Evolutionary conservation across 2,329 filamentous ascomycete species (phyloP), one percentile per base, ranked within the genome.

Genomic region (Aspergillus sergii): DNA sequence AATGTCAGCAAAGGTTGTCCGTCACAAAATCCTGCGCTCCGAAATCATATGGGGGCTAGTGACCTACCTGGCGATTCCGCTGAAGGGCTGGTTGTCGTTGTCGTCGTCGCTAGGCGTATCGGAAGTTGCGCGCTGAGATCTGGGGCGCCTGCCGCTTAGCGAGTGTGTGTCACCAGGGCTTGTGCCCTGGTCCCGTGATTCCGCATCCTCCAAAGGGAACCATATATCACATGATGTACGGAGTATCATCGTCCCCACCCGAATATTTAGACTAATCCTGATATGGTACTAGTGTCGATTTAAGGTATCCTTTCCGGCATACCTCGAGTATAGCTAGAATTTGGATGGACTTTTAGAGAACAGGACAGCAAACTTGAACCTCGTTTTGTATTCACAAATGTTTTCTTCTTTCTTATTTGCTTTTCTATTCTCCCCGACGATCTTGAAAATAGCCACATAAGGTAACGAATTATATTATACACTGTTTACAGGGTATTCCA

Each of bases 71-170:
- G 75, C 77, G 73, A 77, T 80, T 80, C 78, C 73, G 72, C 77
- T 76, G 75, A 80, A 79, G 79, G 78, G 78, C 73, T 77, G 76
- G 76, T 79, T 78, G 76, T 78, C 75, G 76, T 74, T 74, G 75
- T 79, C 75, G 77, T 80, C 77, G 78, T 80, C 78, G 77, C 75
- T 76, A 68, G 75, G 76, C 76, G 74, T 75, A 76, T 78, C 73
- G 71, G 72, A 76, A 76, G 72, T 79, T 77, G 69, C 71, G 61
- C 71, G 68, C 69, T 69, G 65, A 67, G 69, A 71, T 73, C 69
- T 69, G 69, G 71, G 71, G 67, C 51, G n/a, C 71, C 68, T 69
- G 69, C 73, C 73, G 73, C 74, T 80, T 78, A 80, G 78, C 78
- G 78, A 79, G 72, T 71, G 78, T 76, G 76, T 76, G 75, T 73